Percentiles rank a stretch among this genome's conserved stretches.
phyloP scores from a whole-genome alignment of 108 stramenopile genomes.

The Cylindrotheca closterium region DNA sequence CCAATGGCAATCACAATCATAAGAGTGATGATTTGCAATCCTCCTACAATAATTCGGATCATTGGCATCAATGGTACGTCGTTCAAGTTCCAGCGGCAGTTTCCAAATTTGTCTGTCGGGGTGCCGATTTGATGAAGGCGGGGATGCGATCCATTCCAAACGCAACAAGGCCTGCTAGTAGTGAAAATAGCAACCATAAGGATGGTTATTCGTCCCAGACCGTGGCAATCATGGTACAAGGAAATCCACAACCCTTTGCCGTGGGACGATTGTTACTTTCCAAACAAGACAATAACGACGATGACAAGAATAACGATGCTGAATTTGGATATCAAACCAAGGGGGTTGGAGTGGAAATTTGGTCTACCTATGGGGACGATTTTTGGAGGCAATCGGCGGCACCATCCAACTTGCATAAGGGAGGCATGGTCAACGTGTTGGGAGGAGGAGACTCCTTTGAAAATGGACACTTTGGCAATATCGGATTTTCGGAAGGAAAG shows the following conservation, averaged over 20 bases:
- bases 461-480: constrained; percentile 78
- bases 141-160: constrained; percentile 62
- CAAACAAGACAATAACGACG: constrained; percentile 12
- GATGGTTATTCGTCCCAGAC: constrained; percentile 9
- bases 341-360: constrained; percentile 67
- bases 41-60: no score
- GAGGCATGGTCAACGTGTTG: neutral
- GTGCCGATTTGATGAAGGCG: constrained; percentile 81
- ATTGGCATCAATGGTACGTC: constrained; percentile 24
- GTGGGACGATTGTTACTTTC: constrained; percentile 47
- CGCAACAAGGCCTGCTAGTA: constrained; percentile 20
- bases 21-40: no score
- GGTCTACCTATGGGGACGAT: constrained; percentile 84
- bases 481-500: constrained; percentile 67
- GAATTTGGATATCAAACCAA: constrained; percentile 53
- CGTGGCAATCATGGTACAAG: constrained; percentile 49
- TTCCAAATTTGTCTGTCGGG: constrained; percentile 80
- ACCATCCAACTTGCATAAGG: constrained; percentile 2
- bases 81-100: constrained; percentile 40
- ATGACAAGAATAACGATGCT: constrained; percentile 7
- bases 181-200: no score
- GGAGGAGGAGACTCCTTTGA: constrained; percentile 52
- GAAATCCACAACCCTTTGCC: constrained; percentile 77
- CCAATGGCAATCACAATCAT: neutral
- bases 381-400: constrained; percentile 54